phyloP scores from a whole-genome alignment of 2,329 filamentous ascomycete species.

The Berkeleyomyces rouxiae region DNA sequence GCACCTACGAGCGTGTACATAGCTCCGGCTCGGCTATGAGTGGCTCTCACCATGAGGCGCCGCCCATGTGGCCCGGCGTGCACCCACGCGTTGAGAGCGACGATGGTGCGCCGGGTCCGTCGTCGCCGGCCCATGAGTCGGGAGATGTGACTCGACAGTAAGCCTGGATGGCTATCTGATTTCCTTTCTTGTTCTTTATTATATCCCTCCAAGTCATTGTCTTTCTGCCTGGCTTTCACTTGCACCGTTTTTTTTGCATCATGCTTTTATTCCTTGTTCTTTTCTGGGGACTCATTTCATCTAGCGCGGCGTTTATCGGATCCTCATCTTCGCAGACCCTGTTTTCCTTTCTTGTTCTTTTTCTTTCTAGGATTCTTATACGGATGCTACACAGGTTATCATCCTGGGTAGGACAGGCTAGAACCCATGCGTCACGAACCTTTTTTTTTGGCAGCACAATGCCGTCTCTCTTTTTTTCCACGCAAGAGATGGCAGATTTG shows the following conservation, averaged over 20 bases:
- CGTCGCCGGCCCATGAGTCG: not conserved
- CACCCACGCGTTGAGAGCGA: not conserved
- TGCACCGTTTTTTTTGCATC: not conserved
- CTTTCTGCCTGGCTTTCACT: not conserved
- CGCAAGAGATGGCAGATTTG: not conserved
- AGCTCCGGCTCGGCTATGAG: not conserved
- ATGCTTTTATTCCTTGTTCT: not conserved
- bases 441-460: not conserved
- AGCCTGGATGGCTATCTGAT: not conserved
- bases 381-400: not conserved
- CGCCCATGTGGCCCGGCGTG: slow-evolving; percentile 11
- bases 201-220: not conserved
- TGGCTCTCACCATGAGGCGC: not conserved
- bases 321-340: not conserved
- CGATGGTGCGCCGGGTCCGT: not conserved
- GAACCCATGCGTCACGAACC: not conserved
- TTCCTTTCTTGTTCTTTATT: not conserved
- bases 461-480: not conserved
- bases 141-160: not conserved
- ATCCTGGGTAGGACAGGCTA: not conserved
- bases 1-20: not conserved
- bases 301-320: not conserved
- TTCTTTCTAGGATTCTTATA: not conserved
- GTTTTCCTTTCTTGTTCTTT: not conserved
- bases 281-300: not conserved